phyloP scores from a whole-genome alignment of 495 filamentous ascomycete species.

The Hyaloscypha bicolor region DNA sequence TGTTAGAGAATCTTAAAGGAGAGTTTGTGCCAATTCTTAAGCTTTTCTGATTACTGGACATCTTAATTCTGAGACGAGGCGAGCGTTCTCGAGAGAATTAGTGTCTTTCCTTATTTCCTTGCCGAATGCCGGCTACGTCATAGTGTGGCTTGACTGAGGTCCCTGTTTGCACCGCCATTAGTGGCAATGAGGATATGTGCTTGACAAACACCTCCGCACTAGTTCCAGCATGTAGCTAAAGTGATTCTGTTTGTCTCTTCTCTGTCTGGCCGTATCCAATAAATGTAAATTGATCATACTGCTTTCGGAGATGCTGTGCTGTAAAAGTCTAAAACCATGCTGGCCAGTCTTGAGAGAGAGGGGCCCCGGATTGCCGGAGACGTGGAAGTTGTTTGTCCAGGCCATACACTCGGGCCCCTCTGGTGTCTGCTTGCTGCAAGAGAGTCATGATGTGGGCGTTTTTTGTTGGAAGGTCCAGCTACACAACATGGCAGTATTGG shows the following conservation, averaged over 20 bases:
- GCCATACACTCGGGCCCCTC: neutral
- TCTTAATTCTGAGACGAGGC: neutral
- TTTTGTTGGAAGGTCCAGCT: neutral
- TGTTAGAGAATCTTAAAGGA: too few species aligned
- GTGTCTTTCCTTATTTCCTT: neutral
- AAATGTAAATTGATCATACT: too few species aligned
- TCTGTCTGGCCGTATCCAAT: neutral
- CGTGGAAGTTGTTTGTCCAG: neutral
- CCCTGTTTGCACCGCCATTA: too few species aligned
- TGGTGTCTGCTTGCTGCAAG: neutral
- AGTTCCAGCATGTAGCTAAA: neutral
- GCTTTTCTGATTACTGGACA: too few species aligned
- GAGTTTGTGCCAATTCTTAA: too few species aligned
- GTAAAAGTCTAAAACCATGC: neutral
- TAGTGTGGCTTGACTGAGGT: neutral
- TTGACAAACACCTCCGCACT: neutral
- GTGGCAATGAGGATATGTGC: too few species aligned
- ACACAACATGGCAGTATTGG: neutral
- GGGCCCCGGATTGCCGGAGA: neutral
- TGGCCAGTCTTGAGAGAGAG: neutral
- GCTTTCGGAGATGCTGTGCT: neutral
- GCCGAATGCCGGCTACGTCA: neutral
- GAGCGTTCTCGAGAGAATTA: neutral
- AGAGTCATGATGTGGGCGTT: neutral
- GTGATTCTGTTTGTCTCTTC: neutral